A percentile compares a stretch with the other conserved stretches of the same genome.
Evolutionary conservation across 2,329 filamentous ascomycete genomes (phyloP).

Genomic region (Fusarium circinatum): DNA sequence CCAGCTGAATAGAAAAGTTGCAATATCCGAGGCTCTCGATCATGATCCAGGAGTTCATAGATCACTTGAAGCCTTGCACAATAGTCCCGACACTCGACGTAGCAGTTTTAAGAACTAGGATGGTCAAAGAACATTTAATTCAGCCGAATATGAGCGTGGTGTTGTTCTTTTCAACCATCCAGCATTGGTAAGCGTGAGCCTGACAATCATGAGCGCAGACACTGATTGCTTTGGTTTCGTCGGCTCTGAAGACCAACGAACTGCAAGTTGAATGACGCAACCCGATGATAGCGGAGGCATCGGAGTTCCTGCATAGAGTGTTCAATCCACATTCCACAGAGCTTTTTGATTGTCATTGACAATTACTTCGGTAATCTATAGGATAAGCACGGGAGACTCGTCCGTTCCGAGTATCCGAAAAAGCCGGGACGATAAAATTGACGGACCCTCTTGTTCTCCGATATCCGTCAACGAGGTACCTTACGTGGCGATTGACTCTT

Average conservation of each 20-base stretch:
- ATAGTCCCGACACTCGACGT: no score
- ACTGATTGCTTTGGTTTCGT: neutral
- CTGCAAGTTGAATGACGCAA: neutral
- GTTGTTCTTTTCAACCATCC: neutral
- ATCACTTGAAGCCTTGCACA: neutral
- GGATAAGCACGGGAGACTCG: neutral
- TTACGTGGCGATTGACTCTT: neutral
- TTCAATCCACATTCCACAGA: no score
- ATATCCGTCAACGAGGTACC: neutral
- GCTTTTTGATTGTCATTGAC: neutral
- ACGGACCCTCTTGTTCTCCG: slow-evolving; percentile 12
- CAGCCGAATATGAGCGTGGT: no score
- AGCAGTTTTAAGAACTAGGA: neutral
- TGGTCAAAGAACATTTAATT: neutral
- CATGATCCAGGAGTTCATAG: fast-evolving
- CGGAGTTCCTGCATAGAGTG: neutral
- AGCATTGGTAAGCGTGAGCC: fast-evolving
- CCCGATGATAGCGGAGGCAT: neutral
- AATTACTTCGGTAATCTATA: neutral
- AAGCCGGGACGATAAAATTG: neutral
- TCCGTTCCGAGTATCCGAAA: neutral
- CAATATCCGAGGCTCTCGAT: fast-evolving
- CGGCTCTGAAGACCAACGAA: neutral
- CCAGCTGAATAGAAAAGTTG: neutral
- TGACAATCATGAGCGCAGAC: neutral